Base-by-base conservation (phyloP, 441 rosid species). In the Cnidoscolus chayamansa region DNA sequence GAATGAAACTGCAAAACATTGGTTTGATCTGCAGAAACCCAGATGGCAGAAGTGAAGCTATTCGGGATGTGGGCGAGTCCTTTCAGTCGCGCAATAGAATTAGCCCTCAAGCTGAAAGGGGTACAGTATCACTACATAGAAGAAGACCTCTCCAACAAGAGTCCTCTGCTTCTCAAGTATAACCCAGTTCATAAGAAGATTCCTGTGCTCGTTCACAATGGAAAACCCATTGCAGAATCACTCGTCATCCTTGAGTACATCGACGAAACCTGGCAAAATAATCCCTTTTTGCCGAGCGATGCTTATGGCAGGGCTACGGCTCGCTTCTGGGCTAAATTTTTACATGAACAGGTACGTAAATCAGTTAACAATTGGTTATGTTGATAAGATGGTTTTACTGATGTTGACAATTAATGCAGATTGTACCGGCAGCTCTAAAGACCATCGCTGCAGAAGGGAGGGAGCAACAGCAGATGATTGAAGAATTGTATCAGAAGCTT, bases 71-170 rank as follows among this genome's bases (percentile, higher is more conserved):
- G 88, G 86, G 65, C 82, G 0, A 83, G 86, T 54, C 85, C 88
- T n/a, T 84, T 73, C 6, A 84, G 85, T 19, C 73, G 63, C 70
- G 63, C 84, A 65, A 50, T 86, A 3, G 77, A 83, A 71, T 61
- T 81, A 13, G 88, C 83, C 43, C 78, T 84, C 30, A 84, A 82
- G n/a, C 76, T 84, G 50, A 81, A 86, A 81, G 84, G 86, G 7
- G n/a, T 84, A 7, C 47, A 74, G 0, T 83, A 78, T 51, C 76
- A 84, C 0, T 83, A 78, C 78, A 45, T 75, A 9, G 81, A 82
- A 77, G 84, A 66, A 45, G 81, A 78, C 61, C 62, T 81, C 65
- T 43, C 43, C 59, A 74, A 82, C 79, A 86, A 80, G 57, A 85
- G 86, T 74, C 62, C 80, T 31, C 32, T 72, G 63, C 84, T 83